Percentiles rank a stretch among this genome's conserved stretches.
These are phyloP conservation scores for Pseudogymnoascus sp. DNA, from an alignment of 2,329 filamentous ascomycete species.

Conservation along the genomic window DNA sequence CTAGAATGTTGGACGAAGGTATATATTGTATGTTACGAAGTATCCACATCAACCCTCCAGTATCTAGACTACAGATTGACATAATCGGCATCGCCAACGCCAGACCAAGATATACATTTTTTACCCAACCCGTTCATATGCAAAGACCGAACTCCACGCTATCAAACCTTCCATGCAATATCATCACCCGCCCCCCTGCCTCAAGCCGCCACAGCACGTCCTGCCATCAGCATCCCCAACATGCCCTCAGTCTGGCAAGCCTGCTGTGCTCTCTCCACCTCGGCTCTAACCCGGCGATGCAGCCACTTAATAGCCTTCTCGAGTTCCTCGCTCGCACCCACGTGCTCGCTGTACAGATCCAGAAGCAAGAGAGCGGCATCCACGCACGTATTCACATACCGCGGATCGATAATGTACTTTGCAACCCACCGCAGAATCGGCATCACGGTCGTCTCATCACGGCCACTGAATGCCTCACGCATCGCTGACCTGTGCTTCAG, in stretches of 20 bases:
- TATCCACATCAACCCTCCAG: slow-evolving; percentile 5
- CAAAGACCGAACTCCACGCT: slow-evolving; percentile 9
- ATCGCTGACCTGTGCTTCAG: slow-evolving; percentile 83
- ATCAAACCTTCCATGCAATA: slow-evolving; percentile 10
- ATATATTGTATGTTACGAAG: slow-evolving; percentile 4
- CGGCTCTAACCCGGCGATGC: slow-evolving; percentile 60
- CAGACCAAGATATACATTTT: slow-evolving; percentile 6
- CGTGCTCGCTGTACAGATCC: slow-evolving; percentile 77
- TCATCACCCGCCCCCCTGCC: neutral
- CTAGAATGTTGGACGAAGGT: neutral
- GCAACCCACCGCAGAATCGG: slow-evolving; percentile 79
- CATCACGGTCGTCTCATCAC: slow-evolving; percentile 73
- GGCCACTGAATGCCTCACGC: slow-evolving; percentile 66
- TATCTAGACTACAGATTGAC: slow-evolving; percentile 6
- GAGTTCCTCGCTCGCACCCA: slow-evolving; percentile 65
- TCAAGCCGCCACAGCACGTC: slow-evolving; percentile 15
- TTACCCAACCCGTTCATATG: slow-evolving; percentile 8
- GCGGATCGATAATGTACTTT: slow-evolving; percentile 72
- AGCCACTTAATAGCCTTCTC: slow-evolving; percentile 61
- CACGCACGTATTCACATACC: slow-evolving; percentile 70
- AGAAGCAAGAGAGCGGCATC: slow-evolving; percentile 76
- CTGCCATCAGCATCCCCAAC: slow-evolving; percentile 67
- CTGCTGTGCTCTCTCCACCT: slow-evolving; percentile 76
- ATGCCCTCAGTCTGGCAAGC: slow-evolving; percentile 79
- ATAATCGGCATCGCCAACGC: slow-evolving; percentile 7